Evolutionary conservation across 2,329 filamentous ascomycete species (phyloP), one percentile per base, ranked within the genome.

Genomic region (Didymella keratinophila): DNA sequence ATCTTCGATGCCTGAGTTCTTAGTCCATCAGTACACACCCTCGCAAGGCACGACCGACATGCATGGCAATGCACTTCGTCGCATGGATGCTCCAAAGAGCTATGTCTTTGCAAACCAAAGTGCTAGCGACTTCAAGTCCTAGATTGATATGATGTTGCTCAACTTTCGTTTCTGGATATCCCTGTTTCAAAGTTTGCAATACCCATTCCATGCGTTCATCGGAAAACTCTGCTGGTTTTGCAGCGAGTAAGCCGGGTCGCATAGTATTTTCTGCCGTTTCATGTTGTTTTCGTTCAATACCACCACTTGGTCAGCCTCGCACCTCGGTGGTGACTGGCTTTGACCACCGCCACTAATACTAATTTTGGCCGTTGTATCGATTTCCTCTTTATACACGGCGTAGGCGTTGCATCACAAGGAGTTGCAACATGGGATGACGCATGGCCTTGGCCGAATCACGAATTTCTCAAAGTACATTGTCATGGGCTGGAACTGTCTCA

Each of bases 81-180:
- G 68, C 30, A 62, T 68, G 23, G 67, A 70, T n/a, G 67, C 74
- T 60, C 64, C 77, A 2, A 82, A 81, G 69, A 80, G 74, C 56
- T 83, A 80, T 63, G 79, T 79, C 16, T 83, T 83, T 55, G 78
- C 79, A 44, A 82, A 82, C 47, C 78, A 80, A 56, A 78, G 77
- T 10, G 79, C 80, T 1, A 72, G 76, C 58, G 77, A 81, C 62
- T 82, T 81, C 63, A 62, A 52, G 37, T 55, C 57, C 5, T 60
- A 51, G 36, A 28, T 28, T 27, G 14, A 25, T 28, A 47, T 36
- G 25, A 47, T 36, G 25, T 20, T 11, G 23, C 2, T 42, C 6
- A n/a, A 12, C 21, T 28, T 28, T 47, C 51, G 56, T 14, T 16
- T 30, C 23, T 39, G 42, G 18, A 32, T 20, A 7, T 47, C 18